Conservation (phyloP, 306 rosid species). For the Dalbergia cultrata region DNA sequence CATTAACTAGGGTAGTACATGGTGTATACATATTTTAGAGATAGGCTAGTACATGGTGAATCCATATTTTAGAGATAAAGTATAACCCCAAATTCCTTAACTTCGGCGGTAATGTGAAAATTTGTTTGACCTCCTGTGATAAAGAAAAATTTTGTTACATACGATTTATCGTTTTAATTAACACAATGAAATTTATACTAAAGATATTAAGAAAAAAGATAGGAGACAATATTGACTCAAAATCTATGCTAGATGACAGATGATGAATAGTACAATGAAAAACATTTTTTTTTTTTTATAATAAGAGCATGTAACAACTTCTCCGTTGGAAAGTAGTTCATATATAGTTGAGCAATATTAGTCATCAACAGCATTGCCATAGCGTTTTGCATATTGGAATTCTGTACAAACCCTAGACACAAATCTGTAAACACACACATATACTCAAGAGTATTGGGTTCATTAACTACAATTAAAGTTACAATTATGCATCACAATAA, state of each 20-base stretch:
- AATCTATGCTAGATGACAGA: too few relatives aligned
- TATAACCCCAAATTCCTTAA: neutral
- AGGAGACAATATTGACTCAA: too few relatives aligned
- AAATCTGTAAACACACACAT: too few relatives aligned
- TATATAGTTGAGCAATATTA: neutral
- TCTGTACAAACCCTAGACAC: constrained; percentile 37
- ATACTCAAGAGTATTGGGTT: neutral
- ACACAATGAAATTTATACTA: too few relatives aligned
- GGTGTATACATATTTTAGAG: neutral
- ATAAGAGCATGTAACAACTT: too few relatives aligned
- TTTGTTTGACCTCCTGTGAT: too few relatives aligned
- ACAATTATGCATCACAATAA: neutral
- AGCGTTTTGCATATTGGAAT: neutral
- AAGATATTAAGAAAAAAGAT: too few relatives aligned
- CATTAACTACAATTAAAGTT: constrained; percentile 10
- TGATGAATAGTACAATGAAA: too few relatives aligned
- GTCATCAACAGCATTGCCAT: neutral
- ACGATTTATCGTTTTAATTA: too few relatives aligned
- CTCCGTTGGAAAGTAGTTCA: neutral
- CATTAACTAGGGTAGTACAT: constrained; percentile 13
- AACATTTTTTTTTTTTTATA: too few relatives aligned
- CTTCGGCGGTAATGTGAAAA: neutral
- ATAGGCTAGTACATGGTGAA: constrained; percentile 15
- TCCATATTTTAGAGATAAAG: neutral
- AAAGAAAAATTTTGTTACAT: too few relatives aligned